Base-by-base conservation (phyloP, 2,329 filamentous ascomycete genomes). In the Exserohilum turcica region DNA sequence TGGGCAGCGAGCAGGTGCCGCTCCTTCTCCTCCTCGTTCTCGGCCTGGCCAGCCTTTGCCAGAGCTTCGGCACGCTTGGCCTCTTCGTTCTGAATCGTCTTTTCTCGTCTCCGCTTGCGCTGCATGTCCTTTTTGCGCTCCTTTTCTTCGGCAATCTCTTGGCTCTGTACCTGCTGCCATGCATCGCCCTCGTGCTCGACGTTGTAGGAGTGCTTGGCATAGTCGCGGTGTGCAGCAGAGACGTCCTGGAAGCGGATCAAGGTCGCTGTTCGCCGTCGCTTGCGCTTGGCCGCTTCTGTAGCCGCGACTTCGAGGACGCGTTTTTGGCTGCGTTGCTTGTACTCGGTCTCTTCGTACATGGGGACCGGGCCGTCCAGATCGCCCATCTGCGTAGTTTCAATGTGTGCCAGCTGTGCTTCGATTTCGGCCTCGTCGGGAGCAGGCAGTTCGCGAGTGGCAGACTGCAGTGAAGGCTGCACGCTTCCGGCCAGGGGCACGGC, bases 101-200 rank as follows among this genome's bases (percentile, higher is more conserved):
- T 97, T 74, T 97, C 93, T 15, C 94, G 89, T 37, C 94, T 88
- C 55, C 94, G 86, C 79, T 97, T 99, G 59, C 94, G 89, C 74
- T 99, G 94, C 91, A 99, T 97, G 71, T 99, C 94, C 79, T 99
- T 99, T 80, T 99, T 99, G 61, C 94, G 91, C 77, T 99, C 94
- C 78, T 99, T 99, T 76, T 99, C 94, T 56, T 93, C 92, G 56
- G 89, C 89, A 6, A 97, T 82, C 73, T 97, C 93, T 61, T 91
- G 91, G 57, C 92, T 89, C 62, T 94, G 90, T 2, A 97, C 93
- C 65, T 96, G 89, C 47, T 89, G 85, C 54, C 93, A 84, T 1
- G 94, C 93, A 35, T 89, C 87, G 15, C 90, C 85, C 69, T 92
- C 92, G 72, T 94, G 87, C 39, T 87, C 79, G 12, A 89, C 82